Base-by-base conservation (phyloP, 176 grass and related monocot genomes). In the Oryza officinalis region DNA sequence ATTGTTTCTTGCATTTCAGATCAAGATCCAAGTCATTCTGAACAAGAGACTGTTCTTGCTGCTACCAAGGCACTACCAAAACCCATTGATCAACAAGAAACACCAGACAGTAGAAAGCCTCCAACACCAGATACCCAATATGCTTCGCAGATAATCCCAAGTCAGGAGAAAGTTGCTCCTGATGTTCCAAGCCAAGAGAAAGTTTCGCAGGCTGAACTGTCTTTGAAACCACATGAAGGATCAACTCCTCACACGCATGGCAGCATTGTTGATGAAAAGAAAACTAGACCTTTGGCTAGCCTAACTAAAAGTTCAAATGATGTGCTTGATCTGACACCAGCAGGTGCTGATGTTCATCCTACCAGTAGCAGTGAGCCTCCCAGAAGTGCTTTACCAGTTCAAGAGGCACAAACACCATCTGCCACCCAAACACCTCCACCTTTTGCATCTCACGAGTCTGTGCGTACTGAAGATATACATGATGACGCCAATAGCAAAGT, bases 1-100 rank as follows among this genome's bases (percentile, higher is more conserved):
- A 78, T 57, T 59, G 43, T 41, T 88, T 78, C 74, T 70, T 52
- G 13, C 22, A 11, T 72, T 52, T 72, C 72, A 78, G 66, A 72
- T 72, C 66, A 83, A 88, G 74, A 31, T 71, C 52, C 35, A 65
- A 12, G 10, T 66, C 66, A 76, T 32, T 75, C 72, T 72, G 23
- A 43, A 15, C n/a, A 78, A 63, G 25, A 72, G 32, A 77, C 30
- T 20, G 32, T 71, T 50, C 12, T 52, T 87, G 52, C 73, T 75
- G 61, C 73, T 40, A 82, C 44, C 44, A 45, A 45, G 44, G 44
- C 31, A 87, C 41, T 5, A 41, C 72, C 80, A 77, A 83, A 8
- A 52, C 22, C 40, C 66, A 63, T 71, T 63, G 30, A 35, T 6
- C 33, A 70, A 77, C 61, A 32, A 52, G 27, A 70, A 17, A 87